Conservation (phyloP, 192 early-diverging fungal species). For the Chytriomyces sp. region DNA sequence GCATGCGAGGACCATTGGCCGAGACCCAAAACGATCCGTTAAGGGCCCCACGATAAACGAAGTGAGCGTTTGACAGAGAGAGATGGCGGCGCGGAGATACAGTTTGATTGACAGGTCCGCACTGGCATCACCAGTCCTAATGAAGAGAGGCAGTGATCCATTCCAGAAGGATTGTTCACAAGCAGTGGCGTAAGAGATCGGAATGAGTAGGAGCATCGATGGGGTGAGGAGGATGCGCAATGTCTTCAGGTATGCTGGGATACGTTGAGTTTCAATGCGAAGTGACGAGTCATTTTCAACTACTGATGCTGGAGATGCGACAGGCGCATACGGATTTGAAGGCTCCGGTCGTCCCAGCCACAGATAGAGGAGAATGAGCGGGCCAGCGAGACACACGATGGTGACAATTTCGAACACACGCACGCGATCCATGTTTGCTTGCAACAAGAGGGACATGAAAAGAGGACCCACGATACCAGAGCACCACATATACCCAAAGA, state of each 20-base stretch:
- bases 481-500: background rate
- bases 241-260: slow-evolving; percentile 10
- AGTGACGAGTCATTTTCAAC: background rate
- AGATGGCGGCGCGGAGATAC: background rate
- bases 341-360: slow-evolving; percentile 16
- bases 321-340: slow-evolving; percentile 9
- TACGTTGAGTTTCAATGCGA: background rate
- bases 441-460: slow-evolving; percentile 9
- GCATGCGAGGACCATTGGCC: background rate
- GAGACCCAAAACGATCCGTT: background rate
- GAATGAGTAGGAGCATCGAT: slow-evolving; percentile 14
- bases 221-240: background rate
- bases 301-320: background rate
- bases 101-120: background rate
- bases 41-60: background rate
- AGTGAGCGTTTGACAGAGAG: background rate
- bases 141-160: slow-evolving; percentile 10
- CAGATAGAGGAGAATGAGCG: slow-evolving; percentile 1
- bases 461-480: slow-evolving; percentile 15
- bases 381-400: slow-evolving; percentile 1
- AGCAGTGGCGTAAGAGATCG: slow-evolving; percentile 2
- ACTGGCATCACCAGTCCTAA: background rate
- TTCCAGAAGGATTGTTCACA: slow-evolving; percentile 13
- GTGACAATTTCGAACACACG: slow-evolving; percentile 22
- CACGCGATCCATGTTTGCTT: slow-evolving; percentile 13